phyloP scores from a whole-genome alignment of 202 grass and related monocot species.

The Zizania palustris region DNA sequence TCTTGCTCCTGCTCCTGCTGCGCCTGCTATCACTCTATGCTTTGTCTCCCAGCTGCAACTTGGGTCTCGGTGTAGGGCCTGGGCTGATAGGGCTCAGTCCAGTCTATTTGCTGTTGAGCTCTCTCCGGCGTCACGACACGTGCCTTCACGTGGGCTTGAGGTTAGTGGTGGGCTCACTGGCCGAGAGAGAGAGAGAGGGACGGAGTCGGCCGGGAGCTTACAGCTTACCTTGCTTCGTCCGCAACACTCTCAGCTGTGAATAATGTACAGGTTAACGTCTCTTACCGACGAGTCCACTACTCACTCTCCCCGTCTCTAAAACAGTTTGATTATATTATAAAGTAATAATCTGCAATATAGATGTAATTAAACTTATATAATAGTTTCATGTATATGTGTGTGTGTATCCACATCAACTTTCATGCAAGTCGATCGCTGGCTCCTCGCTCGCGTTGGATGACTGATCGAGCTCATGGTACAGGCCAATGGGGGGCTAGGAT shows the following conservation, averaged over 20 bases:
- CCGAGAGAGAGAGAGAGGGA: not conserved
- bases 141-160: conserved; percentile 53
- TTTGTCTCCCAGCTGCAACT: not conserved
- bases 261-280: no score
- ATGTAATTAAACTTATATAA: no score
- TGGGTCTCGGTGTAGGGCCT: conserved; percentile 6
- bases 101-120: not conserved
- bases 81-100: not conserved
- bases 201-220: no score
- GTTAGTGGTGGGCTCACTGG: conserved; percentile 22
- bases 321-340: no score
- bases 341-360: no score
- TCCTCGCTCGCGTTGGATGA: not conserved
- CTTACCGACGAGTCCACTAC: no score
- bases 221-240: no score
- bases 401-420: not conserved
- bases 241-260: no score
- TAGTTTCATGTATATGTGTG: no score
- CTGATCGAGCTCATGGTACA: not conserved
- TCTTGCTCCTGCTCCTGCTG: no score
- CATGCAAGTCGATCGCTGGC: not conserved
- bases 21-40: no score
- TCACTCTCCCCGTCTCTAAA: no score
- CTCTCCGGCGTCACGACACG: conserved; percentile 8
- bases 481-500: not conserved